Evolutionary conservation across 352 stramenopile genomes (phyloP), one percentile per base, ranked within the genome.

Genomic region (Phytophthora citrophthora): DNA sequence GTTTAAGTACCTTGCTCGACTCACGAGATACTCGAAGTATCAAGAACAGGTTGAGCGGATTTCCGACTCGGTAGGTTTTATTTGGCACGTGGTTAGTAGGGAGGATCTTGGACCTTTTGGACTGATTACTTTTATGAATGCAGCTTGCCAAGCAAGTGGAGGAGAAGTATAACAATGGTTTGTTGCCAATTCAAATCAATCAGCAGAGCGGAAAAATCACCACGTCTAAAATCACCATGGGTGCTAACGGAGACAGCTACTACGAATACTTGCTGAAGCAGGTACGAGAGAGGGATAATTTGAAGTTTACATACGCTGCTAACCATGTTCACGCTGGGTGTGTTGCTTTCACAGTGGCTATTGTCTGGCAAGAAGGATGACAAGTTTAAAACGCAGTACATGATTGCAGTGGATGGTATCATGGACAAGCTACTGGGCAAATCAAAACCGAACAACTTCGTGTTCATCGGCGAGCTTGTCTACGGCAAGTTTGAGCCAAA

Each of bases 221-320:
- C 4, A 63, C 54, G 9, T 85, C 70, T 7, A 88, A 87, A 46
- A 77, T 94, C 72, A 91, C 81, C 1, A 44, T 94, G 11, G 86
- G 86, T 3, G 86, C 84, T 23, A 86, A 89, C 18, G 86, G 84
- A 9, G 84, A 94, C 61, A 94, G 84, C 66, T 94, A 93, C 78
- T 94, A 93, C 66, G 86, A 94, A 58, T 94, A 94, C 34, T 52
- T 94, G 13, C 74, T 94, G 45, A 94, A 94, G 41, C 86, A 94
- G 72, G 83, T 90, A 38, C 26, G 26, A 29, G 4, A 29, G 26
- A 8, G 26, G 4, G 1, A 8, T 29, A 29, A 29, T 2, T 29
- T 7, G 26, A 29, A 29, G 26, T 4, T 7, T 29, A 32, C 11
- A 1, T 31, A 23, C 16, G 27, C 1, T 1, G 12, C 38, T 68